phyloP scores from a whole-genome alignment of 768 basidiomycete genomes.

The Thelephora aurantiotincta region DNA sequence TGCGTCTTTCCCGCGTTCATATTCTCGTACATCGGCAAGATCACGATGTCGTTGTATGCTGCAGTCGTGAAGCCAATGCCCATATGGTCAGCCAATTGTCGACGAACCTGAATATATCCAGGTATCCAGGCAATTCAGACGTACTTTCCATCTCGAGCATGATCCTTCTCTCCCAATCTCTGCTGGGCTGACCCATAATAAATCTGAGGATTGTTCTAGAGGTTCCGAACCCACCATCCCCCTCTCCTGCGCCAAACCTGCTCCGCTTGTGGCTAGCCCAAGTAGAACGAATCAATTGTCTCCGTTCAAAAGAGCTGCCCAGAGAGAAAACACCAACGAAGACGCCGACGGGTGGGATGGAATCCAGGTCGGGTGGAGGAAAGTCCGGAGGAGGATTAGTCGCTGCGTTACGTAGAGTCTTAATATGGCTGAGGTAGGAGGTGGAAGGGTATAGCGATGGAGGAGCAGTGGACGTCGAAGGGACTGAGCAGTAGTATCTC shows the following conservation, averaged over 20 bases:
- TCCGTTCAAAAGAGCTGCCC: conserved; percentile 71
- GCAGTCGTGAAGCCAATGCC: conserved; percentile 3
- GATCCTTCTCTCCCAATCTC: conserved; percentile 66
- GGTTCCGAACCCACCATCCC: conserved; percentile 60
- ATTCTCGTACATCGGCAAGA: conserved; percentile 78
- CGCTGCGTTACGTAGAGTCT: conserved; percentile 2
- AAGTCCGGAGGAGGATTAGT: conserved; percentile 28
- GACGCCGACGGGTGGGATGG: conserved; percentile 69
- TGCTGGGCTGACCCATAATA: conserved; percentile 72
- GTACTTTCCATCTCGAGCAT: conserved; percentile 83
- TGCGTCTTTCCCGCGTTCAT: conserved; percentile 95
- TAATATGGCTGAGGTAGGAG: conserved; percentile 16
- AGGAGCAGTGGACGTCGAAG: conserved; percentile 32
- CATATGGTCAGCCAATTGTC: not conserved
- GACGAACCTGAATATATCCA: not conserved
- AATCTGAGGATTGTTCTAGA: conserved; percentile 82
- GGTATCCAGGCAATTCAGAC: conserved; percentile 16
- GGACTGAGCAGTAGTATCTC: conserved; percentile 82
- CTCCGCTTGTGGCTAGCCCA: conserved; percentile 81
- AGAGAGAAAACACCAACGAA: conserved; percentile 86
- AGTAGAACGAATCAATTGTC: conserved; percentile 77
- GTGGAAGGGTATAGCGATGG: conserved; percentile 24
- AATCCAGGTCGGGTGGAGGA: conserved; percentile 60
- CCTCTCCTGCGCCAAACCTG: conserved; percentile 53
- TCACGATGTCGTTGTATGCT: conserved; percentile 80